A percentile compares a stretch with the other conserved stretches of the same genome.
Conservation (phyloP, 371 early-diverging fungal species). For the Sporodiniella umbellata region DNA sequence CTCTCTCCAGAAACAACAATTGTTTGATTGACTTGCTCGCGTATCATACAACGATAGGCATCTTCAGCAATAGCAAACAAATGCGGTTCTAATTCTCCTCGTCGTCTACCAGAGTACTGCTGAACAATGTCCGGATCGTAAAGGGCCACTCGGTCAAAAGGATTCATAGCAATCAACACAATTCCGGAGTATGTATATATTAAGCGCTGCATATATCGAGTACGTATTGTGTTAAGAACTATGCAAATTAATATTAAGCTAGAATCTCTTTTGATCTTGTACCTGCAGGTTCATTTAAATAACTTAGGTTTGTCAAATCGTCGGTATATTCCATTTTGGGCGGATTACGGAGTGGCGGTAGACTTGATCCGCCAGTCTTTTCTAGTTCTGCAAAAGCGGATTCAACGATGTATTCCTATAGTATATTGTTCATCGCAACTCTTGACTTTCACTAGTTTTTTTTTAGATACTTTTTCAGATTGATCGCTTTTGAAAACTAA, state of each 20-base stretch:
- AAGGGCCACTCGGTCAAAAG: slow-evolving; percentile 93
- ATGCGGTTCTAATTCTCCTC: slow-evolving; percentile 93
- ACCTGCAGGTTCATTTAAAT: slow-evolving; percentile 99
- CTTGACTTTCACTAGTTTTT: too few relatives aligned
- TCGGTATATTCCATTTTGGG: slow-evolving; percentile 98
- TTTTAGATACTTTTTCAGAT: too few relatives aligned
- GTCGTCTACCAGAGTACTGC: slow-evolving; percentile 82
- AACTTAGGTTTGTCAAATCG: slow-evolving; percentile 97
- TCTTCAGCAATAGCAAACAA: slow-evolving; percentile 95
- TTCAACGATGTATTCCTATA: slow-evolving; percentile 65
- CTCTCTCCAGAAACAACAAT: slow-evolving; percentile 99
- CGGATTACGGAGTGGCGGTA: slow-evolving; percentile 95
- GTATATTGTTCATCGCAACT: too few relatives aligned
- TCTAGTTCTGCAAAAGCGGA: slow-evolving; percentile 66
- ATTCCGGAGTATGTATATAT: slow-evolving; percentile 98
- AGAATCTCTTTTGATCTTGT: slow-evolving; percentile 90
- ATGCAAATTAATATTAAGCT: too few relatives aligned
- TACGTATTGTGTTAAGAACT: slow-evolving; percentile 91
- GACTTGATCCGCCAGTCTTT: slow-evolving; percentile 54
- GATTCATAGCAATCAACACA: slow-evolving; percentile 99
- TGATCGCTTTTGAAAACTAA: too few relatives aligned
- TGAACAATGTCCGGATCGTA: slow-evolving; percentile 84
- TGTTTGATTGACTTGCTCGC: slow-evolving; percentile 94
- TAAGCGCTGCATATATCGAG: slow-evolving; percentile 65
- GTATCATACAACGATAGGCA: slow-evolving; percentile 95